These are phyloP conservation scores for Diplodia mutila DNA, from an alignment of 2,329 filamentous ascomycete genomes.

Conservation along the genomic window DNA sequence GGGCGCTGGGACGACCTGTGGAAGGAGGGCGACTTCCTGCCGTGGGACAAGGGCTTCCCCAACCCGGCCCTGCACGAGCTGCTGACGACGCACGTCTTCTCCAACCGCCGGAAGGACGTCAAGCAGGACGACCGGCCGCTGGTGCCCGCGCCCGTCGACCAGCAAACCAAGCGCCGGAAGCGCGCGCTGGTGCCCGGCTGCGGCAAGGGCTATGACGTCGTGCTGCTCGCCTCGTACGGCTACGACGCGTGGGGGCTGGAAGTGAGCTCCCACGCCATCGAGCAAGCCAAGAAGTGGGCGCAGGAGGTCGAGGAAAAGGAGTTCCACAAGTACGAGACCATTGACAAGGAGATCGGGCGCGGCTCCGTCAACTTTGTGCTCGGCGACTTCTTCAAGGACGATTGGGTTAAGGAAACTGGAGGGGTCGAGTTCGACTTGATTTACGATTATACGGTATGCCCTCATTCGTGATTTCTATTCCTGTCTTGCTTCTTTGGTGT, in stretches of 20 bases:
- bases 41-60: conserved; percentile 64
- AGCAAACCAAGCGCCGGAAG: conserved; percentile 38
- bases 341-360: conserved; percentile 46
- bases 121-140: conserved; percentile 36
- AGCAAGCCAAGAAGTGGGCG: conserved; percentile 52
- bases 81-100: conserved; percentile 41
- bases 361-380: conserved; percentile 61
- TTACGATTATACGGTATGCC: conserved; percentile 64
- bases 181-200: conserved; percentile 79
- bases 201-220: conserved; percentile 79
- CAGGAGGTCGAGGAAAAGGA: conserved; percentile 39
- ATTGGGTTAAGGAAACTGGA: conserved; percentile 55
- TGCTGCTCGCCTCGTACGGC: conserved; percentile 73
- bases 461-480: neutral
- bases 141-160: conserved; percentile 16
- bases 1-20: conserved; percentile 59
- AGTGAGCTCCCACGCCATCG: conserved; percentile 57
- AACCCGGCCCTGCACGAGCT: conserved; percentile 63
- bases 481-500: neutral
- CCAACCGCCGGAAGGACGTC: conserved; percentile 34
- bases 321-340: conserved; percentile 45
- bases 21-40: conserved; percentile 55
- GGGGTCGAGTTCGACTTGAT: conserved; percentile 64
- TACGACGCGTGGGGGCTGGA: conserved; percentile 80
- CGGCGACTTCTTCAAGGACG: conserved; percentile 70